Conservation (phyloP, 2,329 filamentous ascomycete genomes). For the Thelonectria blattea region DNA sequence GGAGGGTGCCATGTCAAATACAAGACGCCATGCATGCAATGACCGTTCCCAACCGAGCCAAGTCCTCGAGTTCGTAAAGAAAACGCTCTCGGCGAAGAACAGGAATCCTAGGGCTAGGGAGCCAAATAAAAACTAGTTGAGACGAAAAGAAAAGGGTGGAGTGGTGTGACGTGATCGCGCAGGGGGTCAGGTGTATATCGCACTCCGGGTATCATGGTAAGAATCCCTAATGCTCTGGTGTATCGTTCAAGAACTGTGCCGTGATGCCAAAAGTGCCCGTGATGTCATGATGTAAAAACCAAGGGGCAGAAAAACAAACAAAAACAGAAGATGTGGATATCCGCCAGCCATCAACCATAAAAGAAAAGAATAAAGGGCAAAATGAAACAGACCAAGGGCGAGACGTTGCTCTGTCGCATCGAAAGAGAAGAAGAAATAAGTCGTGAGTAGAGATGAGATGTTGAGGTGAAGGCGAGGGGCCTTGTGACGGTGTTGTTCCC, state of each 20-base stretch:
- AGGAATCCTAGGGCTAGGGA: constrained; percentile 26
- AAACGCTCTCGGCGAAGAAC: constrained; percentile 24
- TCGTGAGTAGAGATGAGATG: constrained; percentile 22
- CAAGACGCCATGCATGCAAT: constrained; percentile 42
- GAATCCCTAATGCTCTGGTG: constrained; percentile 44
- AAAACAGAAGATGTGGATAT: constrained; percentile 11
- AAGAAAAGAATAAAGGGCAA: constrained; percentile 10
- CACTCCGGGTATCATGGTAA: constrained; percentile 51
- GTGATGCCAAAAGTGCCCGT: constrained; percentile 38
- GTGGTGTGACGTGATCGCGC: constrained; percentile 47
- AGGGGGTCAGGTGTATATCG: constrained; percentile 42
- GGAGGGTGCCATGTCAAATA: constrained; percentile 31
- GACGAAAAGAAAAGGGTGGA: constrained; percentile 40
- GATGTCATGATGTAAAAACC: constrained; percentile 20
- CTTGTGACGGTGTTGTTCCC: neutral
- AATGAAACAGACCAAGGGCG: constrained; percentile 22
- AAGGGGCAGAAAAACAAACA: constrained; percentile 18
- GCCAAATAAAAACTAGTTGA: constrained; percentile 21
- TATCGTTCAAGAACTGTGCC: constrained; percentile 43
- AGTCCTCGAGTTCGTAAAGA: constrained; percentile 24
- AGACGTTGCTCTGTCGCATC: constrained; percentile 17
- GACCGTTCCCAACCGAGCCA: constrained; percentile 27
- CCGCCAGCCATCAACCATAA: constrained; percentile 16
- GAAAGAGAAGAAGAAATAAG: constrained; percentile 17
- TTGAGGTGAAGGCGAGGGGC: neutral